Base-by-base conservation (phyloP, 345 rosid genomes). In the Bruguiera parviflora region DNA sequence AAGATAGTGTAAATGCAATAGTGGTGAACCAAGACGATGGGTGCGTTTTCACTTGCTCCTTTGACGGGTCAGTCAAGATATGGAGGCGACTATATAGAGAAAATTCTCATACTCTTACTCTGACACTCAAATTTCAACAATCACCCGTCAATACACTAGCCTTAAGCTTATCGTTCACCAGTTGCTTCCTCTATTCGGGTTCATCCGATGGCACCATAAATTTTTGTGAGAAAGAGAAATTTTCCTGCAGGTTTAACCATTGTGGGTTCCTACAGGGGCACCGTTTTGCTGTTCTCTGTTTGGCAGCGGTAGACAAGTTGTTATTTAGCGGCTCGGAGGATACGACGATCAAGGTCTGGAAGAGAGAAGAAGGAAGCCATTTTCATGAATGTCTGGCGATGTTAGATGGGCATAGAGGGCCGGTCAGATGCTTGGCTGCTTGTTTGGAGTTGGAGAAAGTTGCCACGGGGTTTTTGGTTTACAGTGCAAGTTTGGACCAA, bases 261-360 rank as follows among this genome's bases (percentile, higher is more conserved):
- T 79, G 83, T 13, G 86, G 90, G 31, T 80, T 86, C 75, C 73
- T 86, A 29, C 86, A 82, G 63, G 90, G 87, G 13, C 87, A 84
- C 29, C 67, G 80, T 0, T 82, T 78, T 51, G 68, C 79, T 0
- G 83, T 86, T 19, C 79, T 86, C 1, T 82, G 85, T 70, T 55
- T 84, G 18, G 75, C 61, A 3, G 72, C 87, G 0, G 56, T 73
- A 11, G 83, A 78, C 69, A 82, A 70, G 82, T 35, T 86, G 71
- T 66, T 82, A 33, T 80, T 86, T 24, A 86, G 83, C 15, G 84
- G 84, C 0, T 86, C 84, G 0, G 88, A 82, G 78, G 90, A 84
- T 27, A 84, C 84, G 6, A 84, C 84, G 28, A 86, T 84, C 21
- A 76, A 83, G 82, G 76, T 86, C 11, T 86, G 89, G 87, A 81